A percentile compares a stretch with the other conserved stretches of the same genome.
Evolutionary conservation across 768 basidiomycete genomes (phyloP).

Genomic region (Strobilomyces echinocephalus): DNA sequence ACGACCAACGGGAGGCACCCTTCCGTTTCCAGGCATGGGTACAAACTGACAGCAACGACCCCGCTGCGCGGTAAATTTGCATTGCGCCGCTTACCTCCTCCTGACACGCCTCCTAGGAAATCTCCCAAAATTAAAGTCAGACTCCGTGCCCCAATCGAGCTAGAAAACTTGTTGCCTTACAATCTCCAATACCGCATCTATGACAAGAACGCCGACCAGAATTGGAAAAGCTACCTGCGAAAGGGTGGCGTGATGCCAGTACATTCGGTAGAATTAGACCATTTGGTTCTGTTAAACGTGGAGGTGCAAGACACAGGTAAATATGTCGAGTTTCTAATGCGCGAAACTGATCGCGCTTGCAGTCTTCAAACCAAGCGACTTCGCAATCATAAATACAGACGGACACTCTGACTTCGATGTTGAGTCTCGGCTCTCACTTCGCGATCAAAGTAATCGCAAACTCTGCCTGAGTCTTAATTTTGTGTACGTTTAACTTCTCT

Average conservation of each 20-base stretch:
- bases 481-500: slow-evolving; percentile 51
- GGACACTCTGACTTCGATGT: slow-evolving; percentile 83
- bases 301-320: slow-evolving; percentile 85
- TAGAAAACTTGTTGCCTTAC: slow-evolving; percentile 93
- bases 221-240: slow-evolving; percentile 90
- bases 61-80: slow-evolving; percentile 45
- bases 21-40: slow-evolving; percentile 95
- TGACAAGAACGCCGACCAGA: slow-evolving; percentile 90
- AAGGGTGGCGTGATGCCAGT: slow-evolving; percentile 95
- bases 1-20: slow-evolving; percentile 74
- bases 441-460: slow-evolving; percentile 70
- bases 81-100: background rate
- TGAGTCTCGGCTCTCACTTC: slow-evolving; percentile 66
- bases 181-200: slow-evolving; percentile 95
- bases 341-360: slow-evolving; percentile 1
- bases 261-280: slow-evolving; percentile 88
- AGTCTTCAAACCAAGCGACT: slow-evolving; percentile 94
- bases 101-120: slow-evolving; percentile 44
- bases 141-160: slow-evolving; percentile 87
- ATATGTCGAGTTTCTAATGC: background rate
- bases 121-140: slow-evolving; percentile 82
- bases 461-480: slow-evolving; percentile 85
- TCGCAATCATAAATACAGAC: slow-evolving; percentile 95
- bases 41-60: slow-evolving; percentile 63
- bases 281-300: slow-evolving; percentile 87